Conservation (phyloP, 108 stramenopile species). For the Nitzschia palea region DNA sequence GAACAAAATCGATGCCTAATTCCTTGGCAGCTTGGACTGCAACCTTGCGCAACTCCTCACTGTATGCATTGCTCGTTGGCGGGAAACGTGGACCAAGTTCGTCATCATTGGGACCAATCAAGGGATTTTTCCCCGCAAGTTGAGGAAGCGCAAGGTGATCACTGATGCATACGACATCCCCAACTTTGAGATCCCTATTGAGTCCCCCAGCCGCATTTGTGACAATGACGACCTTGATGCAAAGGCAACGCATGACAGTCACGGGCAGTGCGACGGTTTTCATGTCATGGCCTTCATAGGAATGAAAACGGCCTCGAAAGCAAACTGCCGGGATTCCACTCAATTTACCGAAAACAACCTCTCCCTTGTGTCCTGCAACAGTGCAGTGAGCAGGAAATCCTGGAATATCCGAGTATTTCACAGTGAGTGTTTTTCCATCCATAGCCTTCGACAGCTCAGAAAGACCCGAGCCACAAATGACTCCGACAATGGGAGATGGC, state of each 20-base stretch:
- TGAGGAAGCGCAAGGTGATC: conserved; percentile 90
- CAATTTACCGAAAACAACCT: conserved; percentile 84
- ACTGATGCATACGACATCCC: conserved; percentile 84
- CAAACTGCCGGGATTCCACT: conserved; percentile 66
- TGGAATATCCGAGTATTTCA: conserved; percentile 80
- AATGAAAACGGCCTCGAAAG: conserved; percentile 92
- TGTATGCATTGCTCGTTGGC: conserved; percentile 79
- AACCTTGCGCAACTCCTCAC: conserved; percentile 40
- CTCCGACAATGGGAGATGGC: conserved; percentile 62
- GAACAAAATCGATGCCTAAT: conserved; percentile 54
- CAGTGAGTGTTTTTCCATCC: conserved; percentile 48
- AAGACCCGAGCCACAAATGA: conserved; percentile 91
- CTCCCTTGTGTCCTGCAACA: conserved; percentile 87
- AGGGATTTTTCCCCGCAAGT: conserved; percentile 85
- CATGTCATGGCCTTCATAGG: conserved; percentile 92
- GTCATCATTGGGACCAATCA: conserved; percentile 87
- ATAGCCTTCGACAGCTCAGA: conserved; percentile 67
- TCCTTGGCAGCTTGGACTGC: conserved; percentile 56
- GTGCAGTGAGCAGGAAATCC: conserved; percentile 80
- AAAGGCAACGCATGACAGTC: conserved; percentile 78
- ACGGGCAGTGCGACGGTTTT: conserved; percentile 84
- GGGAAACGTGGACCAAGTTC: conserved; percentile 91
- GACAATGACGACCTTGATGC: conserved; percentile 75
- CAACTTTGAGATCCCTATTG: conserved; percentile 72
- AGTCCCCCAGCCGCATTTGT: conserved; percentile 95